Conservation (phyloP, 148 eudicot species). For the Pouteria glomerata region DNA sequence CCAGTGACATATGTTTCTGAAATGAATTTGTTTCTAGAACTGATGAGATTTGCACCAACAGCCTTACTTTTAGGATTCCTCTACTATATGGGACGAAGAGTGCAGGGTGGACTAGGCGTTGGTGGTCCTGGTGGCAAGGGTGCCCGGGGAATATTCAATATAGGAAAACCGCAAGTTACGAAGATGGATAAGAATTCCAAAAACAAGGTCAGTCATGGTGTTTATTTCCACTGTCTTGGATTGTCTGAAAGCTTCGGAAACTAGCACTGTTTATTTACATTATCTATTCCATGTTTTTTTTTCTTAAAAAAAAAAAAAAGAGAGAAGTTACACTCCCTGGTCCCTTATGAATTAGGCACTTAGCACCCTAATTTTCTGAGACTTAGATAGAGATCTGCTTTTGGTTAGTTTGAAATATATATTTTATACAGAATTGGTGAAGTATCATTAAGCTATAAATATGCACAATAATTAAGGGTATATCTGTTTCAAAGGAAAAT, state of each 20-base stretch:
- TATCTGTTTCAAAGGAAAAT: neutral
- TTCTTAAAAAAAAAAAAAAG: too few species aligned
- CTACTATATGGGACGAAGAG: slow-evolving; percentile 31
- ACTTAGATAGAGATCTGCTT: neutral
- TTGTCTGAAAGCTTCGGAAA: neutral
- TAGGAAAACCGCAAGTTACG: slow-evolving; percentile 43
- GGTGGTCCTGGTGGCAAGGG: slow-evolving; percentile 47
- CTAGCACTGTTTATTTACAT: neutral
- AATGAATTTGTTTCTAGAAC: slow-evolving; percentile 32
- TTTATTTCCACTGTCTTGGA: neutral
- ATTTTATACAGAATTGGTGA: neutral
- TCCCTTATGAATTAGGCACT: neutral
- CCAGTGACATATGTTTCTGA: slow-evolving; percentile 46
- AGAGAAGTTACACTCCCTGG: neutral
- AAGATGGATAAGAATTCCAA: slow-evolving; percentile 51
- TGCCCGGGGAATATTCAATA: slow-evolving; percentile 43
- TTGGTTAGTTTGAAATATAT: neutral
- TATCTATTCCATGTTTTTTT: neutral
- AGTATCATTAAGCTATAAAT: neutral
- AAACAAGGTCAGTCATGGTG: slow-evolving; percentile 34
- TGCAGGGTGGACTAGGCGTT: slow-evolving; percentile 35
- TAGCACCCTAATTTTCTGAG: neutral
- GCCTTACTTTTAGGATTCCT: slow-evolving; percentile 33
- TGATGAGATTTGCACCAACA: slow-evolving; percentile 38
- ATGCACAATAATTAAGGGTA: neutral